Evolutionary conservation across 1,284 basidiomycete genomes (phyloP), one percentile per base, ranked within the genome.

Genomic region (Cutaneotrichosporon sp.): DNA sequence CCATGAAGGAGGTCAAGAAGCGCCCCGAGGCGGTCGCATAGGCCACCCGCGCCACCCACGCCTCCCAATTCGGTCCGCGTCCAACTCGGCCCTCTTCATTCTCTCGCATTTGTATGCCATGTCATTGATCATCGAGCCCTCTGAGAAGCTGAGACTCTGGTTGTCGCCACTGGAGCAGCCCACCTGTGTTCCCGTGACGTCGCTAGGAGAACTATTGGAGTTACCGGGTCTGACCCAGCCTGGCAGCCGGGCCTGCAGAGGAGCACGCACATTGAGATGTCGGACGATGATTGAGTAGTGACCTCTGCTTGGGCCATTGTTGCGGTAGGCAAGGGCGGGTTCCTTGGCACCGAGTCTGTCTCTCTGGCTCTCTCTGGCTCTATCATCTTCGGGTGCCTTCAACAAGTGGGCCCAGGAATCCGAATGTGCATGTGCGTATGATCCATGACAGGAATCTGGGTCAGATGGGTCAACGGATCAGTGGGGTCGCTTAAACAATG

Each of bases 1-100:
- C 68, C 31, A 67, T 79, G 60, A 70, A 69, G 58, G 75, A 78
- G 61, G 72, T 75, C 33, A 58, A 60, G 61, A 57, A 50, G 55
- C 43, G 43, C 46, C 14, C 47, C 47, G 55, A 57, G 31, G n/a
- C 43, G 6, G 18, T 33, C 3, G 54, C 27, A 22, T 42, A 42
- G 18, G 16, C 38, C 38, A 16, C 13, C 7, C 38, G 46, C 24
- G 11, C 2, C 22, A 16, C 16, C 20, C 7, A 22, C 13, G 14
- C 24, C 18, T 20, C 18, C 31, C 6, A n/a, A n/a, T n/a, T 22
- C n/a, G n/a, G n/a, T n/a, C n/a, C n/a, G n/a, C n/a, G 45, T 22
- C 13, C 22, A 18, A 4, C 29, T 29, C 18, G 16, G 7, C 38
- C 18, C 38, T 42, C 16, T 7, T 36, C n/a, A n/a, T n/a, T n/a